Conservation (phyloP, 441 rosid species). For the Raphanus hybrid region DNA sequence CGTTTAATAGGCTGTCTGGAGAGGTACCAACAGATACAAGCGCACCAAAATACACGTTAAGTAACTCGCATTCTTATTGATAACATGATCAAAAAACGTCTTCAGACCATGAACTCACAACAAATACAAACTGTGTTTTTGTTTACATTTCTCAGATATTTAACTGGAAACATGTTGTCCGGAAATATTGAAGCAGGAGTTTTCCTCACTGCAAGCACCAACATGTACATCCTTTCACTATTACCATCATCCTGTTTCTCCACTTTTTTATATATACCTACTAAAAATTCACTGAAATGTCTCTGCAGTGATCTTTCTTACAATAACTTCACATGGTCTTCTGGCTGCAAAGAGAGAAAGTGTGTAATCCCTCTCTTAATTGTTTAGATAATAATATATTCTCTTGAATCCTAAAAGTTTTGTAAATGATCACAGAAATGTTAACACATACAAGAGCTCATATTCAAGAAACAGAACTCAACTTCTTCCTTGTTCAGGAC, state of each 20-base stretch:
- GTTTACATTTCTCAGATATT: slow-evolving; percentile 22
- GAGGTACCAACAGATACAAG: slow-evolving; percentile 36
- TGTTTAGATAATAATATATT: background rate
- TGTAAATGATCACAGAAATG: slow-evolving; percentile 30
- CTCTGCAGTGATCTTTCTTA: slow-evolving; percentile 47
- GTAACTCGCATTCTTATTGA: background rate
- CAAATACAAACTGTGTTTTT: background rate
- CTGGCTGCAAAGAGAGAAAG: slow-evolving; percentile 24
- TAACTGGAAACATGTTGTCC: slow-evolving; percentile 41
- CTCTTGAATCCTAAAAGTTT: background rate
- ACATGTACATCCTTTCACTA: slow-evolving; percentile 29
- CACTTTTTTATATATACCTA: background rate
- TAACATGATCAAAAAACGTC: background rate
- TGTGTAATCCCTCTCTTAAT: slow-evolving; percentile 17
- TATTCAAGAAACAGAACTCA: too few relatives aligned
- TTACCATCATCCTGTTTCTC: background rate
- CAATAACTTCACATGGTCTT: slow-evolving; percentile 44
- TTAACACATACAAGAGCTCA: slow-evolving; percentile 38
- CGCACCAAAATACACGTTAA: slow-evolving; percentile 41
- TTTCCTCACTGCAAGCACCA: slow-evolving; percentile 44
- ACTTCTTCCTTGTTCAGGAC: too few relatives aligned
- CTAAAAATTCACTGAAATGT: background rate
- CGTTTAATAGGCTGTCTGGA: slow-evolving; percentile 42
- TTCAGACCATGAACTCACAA: background rate
- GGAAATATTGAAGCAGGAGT: slow-evolving; percentile 41